Evolutionary conservation across 176 grass and related monocot genomes (phyloP).

Genomic region (Tillandsia leiboldiana): DNA sequence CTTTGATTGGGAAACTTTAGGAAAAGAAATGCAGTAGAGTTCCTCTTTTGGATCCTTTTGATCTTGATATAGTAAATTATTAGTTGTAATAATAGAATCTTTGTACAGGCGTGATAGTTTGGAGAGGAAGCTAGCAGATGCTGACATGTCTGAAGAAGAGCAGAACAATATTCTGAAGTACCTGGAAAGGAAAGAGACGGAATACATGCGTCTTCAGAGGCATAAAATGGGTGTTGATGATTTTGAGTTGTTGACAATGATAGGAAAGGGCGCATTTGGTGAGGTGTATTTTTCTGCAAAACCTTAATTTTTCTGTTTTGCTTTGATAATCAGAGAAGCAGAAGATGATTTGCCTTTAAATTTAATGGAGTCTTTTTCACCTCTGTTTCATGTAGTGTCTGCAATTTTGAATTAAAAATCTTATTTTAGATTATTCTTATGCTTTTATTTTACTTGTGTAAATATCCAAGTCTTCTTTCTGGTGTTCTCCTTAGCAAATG

Average conservation of each 20-base stretch:
- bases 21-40: background rate
- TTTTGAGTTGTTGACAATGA: slow-evolving; percentile 91
- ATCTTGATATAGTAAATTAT: background rate
- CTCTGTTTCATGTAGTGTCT: background rate
- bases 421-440: too few species aligned
- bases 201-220: slow-evolving; percentile 95
- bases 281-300: slow-evolving; percentile 53
- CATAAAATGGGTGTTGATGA: slow-evolving; percentile 97
- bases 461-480: too few species aligned
- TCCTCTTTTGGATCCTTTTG: background rate
- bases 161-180: slow-evolving; percentile 76
- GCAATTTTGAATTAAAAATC: background rate
- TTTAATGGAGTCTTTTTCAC: background rate
- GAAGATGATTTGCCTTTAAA: background rate
- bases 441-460: background rate
- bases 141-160: slow-evolving; percentile 84
- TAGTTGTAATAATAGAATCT: slow-evolving; percentile 4
- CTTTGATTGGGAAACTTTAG: background rate
- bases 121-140: slow-evolving; percentile 81
- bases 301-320: background rate
- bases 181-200: slow-evolving; percentile 93
- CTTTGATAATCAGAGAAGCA: background rate
- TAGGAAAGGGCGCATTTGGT: slow-evolving; percentile 98
- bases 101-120: slow-evolving; percentile 63
- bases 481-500: too few species aligned